Base-by-base conservation (phyloP, 129 eudicot genomes). In the Tagetes erecta region DNA sequence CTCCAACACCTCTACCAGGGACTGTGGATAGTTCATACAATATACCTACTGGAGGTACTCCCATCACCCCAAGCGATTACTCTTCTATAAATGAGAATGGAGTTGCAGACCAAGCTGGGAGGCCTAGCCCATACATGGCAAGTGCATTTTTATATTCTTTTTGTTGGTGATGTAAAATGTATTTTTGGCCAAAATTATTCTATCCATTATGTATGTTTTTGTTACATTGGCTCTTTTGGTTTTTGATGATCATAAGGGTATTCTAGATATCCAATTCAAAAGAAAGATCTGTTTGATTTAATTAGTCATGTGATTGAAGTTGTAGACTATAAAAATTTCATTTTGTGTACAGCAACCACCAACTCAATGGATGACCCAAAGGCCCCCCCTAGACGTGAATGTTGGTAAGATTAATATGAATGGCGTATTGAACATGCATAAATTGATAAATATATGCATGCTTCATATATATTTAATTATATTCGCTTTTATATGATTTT, bases 61-160 rank as follows among this genome's bases (percentile, higher is more conserved):
- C 97, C 8, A 86, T 91, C 30, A 84, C 97, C 31, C 97, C 97
- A 33, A 80, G 78, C 47, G 98, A 94, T 78, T 90, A 90, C 74
- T 51, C 98, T 71, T 66, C 95, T 68, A 12, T 71, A 30, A 76
- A 80, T 67, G 94, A 86, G 52, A 85, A 81, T 80, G 90, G 89
- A 71, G 87, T 62, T 75, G 56, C 81, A 70, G 92, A 83, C 39
- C 86, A 71, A 74, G 70, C 80, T 71, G 95, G 88, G 60, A 85
- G 91, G 72, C 96, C 98, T 78, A 94, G 84, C 83, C 82, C 85
- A 10, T 88, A 76, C 85, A 94, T 94, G 98, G 97, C 90, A 91
- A 76, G 71, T 52, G 38, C 69, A 41, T 77, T 35, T 78, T 77
- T 62, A 38, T 64, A 71, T 71, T 7, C 20, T 69, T 10, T 6